Evolutionary conservation across 2,329 filamentous ascomycete species (phyloP), one percentile per base, ranked within the genome.

Genomic region (Hymenoscyphus fraxineus): DNA sequence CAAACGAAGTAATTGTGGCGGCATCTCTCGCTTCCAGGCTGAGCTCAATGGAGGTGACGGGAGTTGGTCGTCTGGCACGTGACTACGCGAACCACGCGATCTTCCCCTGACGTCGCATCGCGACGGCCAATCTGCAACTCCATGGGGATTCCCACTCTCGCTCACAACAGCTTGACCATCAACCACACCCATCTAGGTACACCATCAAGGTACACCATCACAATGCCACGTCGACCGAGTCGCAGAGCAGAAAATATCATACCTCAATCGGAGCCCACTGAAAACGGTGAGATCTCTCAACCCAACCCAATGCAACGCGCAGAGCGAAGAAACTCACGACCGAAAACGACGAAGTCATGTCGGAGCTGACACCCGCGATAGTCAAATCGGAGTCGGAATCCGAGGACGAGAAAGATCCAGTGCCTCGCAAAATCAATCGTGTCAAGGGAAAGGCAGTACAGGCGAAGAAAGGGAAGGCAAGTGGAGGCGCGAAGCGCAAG

Each of bases 151-250:
- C 35, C 35, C 35, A 10, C 35, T 35, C 9, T 1, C 9, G 7
- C 9, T 35, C 35, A 10, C 35, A 35, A 35, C 35, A 35, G 3
- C 27, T 27, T 27, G 27, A 27, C 27, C 41, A 19, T n/a, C 41
- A 51, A 27, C 19, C 19, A 27, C 47, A 54, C 10, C 2, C 22
- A 13, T 3, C 47, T 27, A 44, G 9, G 10, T 35, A 5, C 19
- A 13, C 3, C 47, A 13, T 3, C 47, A 54, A 44, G 9, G 10
- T 35, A 5, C 19, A 13, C 3, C 47, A 22, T 9, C 47, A 67
- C 31, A 58, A 73, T 73, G 72, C 65, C 71, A 69, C 71, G 68
- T 64, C 70, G 69, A 67, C 66, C 66, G 9, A 68, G 63, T 31
- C 69, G 66, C 27, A 71, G 69, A 57, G 55, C 58, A 16, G 67